Conservation (phyloP, 805 yeast species). For the Cyberlindnera mississippiensis region DNA sequence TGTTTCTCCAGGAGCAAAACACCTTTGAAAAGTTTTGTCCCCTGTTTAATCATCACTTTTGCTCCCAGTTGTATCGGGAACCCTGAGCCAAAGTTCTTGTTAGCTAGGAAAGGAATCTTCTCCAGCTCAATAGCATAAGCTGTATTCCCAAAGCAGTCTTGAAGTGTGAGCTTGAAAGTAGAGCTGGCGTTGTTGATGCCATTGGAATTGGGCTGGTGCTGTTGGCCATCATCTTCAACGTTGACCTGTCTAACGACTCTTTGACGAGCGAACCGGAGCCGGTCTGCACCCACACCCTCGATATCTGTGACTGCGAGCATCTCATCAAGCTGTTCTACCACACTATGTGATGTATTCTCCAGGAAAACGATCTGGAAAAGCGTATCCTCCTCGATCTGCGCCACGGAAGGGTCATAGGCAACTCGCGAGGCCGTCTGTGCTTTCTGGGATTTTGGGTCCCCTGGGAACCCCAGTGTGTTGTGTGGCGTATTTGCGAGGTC, state of each 20-base stretch:
- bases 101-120: constrained; percentile 44
- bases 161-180: constrained; percentile 52
- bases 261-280: constrained; percentile 32
- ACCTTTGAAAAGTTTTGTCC: constrained; percentile 45
- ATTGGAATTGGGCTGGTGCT: too few relatives aligned
- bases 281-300: constrained; percentile 56
- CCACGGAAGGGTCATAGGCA: background rate
- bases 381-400: constrained; percentile 24
- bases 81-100: constrained; percentile 22
- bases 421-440: constrained; percentile 16
- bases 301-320: constrained; percentile 50
- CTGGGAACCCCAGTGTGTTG: constrained; percentile 7
- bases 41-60: constrained; percentile 46
- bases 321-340: constrained; percentile 50
- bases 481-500: constrained; percentile 13
- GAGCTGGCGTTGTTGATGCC: constrained; percentile 18
- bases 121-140: constrained; percentile 57
- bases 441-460: constrained; percentile 19
- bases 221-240: constrained; percentile 32
- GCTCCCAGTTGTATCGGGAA: constrained; percentile 52
- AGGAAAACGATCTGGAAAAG: constrained; percentile 55
- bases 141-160: constrained; percentile 47
- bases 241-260: constrained; percentile 44
- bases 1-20: constrained; percentile 32
- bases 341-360: constrained; percentile 49